Evolutionary conservation across 108 stramenopile genomes (phyloP), one percentile per base, ranked within the genome.

Genomic region (Chaetoceros muelleri): DNA sequence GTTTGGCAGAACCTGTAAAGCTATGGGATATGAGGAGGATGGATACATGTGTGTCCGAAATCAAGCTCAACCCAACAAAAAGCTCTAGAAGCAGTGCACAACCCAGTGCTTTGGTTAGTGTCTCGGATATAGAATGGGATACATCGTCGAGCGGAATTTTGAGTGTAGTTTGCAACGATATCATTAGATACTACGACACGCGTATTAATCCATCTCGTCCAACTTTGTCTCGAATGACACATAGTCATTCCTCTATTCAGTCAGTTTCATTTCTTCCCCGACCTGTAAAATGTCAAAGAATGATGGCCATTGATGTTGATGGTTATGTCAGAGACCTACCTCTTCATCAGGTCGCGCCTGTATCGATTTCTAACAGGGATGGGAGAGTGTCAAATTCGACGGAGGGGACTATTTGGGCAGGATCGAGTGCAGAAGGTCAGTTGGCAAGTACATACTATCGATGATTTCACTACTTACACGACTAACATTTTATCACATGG

Each of bases 301-400:
- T 71, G 47, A 50, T 87, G 22, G 70, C 66, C 26, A 72, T 81
- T 1, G 58, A 78, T 44, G 70, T 67, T 2, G 74, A 79, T 60
- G 64, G 76, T 8, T 57, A 55, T 0, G 61, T 82, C 27, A 51
- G 57, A 27, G 63, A 71, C 20, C 50, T 85, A 47, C 69, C 84
- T 23, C 65, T 69, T 40, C 72, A 60, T 44, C 65, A 66, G 28
- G 30, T 54, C 26, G 80, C 82, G 19, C 79, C 84, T 17, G 31
- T 90, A 16, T 74, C 81, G 2, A 68, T 86, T 25, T 84, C 82
- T 24, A 79, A 52, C 30, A 79, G 87, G 18, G 87, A 90, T 60
- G 82, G 88, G 34, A 58, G 79, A 20, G 48, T 90, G 3, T 78
- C 68, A 19, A 72, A 76, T 73, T 53, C 58, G 13, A 60, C 80